Evolutionary conservation across 1,139 yeast genomes (phyloP), one percentile per base, ranked within the genome.

Genomic region (Diutina mesorugosa): DNA sequence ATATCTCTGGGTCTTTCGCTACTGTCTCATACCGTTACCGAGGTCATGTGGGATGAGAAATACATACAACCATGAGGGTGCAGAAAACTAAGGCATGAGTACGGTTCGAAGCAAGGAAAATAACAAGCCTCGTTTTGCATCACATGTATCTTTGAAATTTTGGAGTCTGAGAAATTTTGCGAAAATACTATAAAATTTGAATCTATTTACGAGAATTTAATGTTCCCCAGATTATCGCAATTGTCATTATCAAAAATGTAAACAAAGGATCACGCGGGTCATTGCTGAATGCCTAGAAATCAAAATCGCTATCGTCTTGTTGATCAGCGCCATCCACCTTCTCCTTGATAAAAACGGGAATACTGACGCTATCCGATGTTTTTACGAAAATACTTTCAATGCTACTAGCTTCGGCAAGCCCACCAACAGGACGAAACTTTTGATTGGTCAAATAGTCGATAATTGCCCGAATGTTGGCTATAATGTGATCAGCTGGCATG

Each of bases 281-380:
- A 45, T 45, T n/a, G 26, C 8, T 6, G 10, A n/a, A 16, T 45
- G 47, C 14, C 21, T 28, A 47, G 30, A 47, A 47, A 28, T 47
- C 51, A 47, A 47, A 47, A 30, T 47, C 51, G 30, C 51, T 47
- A 35, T 35, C 41, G 14, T 35, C 41, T 8, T 35, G 47, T 18
- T 45, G 10, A 9, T 45, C 47, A 6, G 12, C 51, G 18, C 9
- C 45, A 10, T 32, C 53, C 12, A 45, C n/a, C 10, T 50, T 38
- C 10, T 50, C 53, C 41, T 50, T 18, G 41, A 16, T 30, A 18
- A 29, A 50, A n/a, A 54, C 35, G n/a, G 79, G 79, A 63, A 86
- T 71, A 69, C 88, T 82, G 32, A 77, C 73, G 69, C 90, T 84
- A 52, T 82, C 84, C 57, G 78, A 76, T 0, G 89, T 83, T 67